A percentile compares a stretch with the other conserved stretches of the same genome.
phyloP scores from a whole-genome alignment of 2,329 filamentous ascomycete species.

The Amauroascus niger region DNA sequence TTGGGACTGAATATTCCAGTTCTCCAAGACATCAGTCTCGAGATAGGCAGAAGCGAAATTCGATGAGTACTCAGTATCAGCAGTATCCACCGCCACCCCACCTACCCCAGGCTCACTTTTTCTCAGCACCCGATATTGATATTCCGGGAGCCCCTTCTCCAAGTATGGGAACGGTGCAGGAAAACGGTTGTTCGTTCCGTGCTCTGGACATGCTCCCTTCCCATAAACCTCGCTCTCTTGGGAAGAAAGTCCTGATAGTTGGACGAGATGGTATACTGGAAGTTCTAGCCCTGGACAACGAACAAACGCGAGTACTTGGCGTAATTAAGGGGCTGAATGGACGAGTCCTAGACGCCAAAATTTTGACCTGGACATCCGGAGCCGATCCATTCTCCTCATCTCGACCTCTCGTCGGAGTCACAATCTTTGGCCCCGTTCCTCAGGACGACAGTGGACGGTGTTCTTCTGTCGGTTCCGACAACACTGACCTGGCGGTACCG shows the following conservation, averaged over 20 bases:
- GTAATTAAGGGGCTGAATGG: slow-evolving; percentile 69
- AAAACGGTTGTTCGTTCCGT: slow-evolving; percentile 60
- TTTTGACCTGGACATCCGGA: slow-evolving; percentile 58
- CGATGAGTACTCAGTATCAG: slow-evolving; percentile 29
- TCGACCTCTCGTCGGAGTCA: slow-evolving; percentile 67
- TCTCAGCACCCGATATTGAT: slow-evolving; percentile 63
- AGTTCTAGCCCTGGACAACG: slow-evolving; percentile 62
- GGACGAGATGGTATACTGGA: slow-evolving; percentile 74
- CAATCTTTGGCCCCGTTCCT: slow-evolving; percentile 60
- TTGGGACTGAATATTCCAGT: slow-evolving; percentile 31
- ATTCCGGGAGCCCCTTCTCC: slow-evolving; percentile 34
- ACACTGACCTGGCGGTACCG: slow-evolving; percentile 26
- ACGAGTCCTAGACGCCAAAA: slow-evolving; percentile 69
- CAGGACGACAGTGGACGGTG: slow-evolving; percentile 35
- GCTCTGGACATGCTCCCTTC: slow-evolving; percentile 62
- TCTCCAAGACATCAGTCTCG: slow-evolving; percentile 30
- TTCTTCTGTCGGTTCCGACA: slow-evolving; percentile 30
- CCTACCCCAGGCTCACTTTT: slow-evolving; percentile 67
- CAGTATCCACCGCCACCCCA: slow-evolving; percentile 53
- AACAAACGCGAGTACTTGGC: slow-evolving; percentile 59
- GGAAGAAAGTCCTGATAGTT: slow-evolving; percentile 59
- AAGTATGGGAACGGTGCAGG: slow-evolving; percentile 5
- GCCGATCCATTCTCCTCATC: slow-evolving; percentile 45
- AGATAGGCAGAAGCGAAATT: slow-evolving; percentile 33
- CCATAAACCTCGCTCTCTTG: slow-evolving; percentile 32